A percentile compares a stretch with the other conserved stretches of the same genome.
Evolutionary conservation across 2,329 filamentous ascomycete genomes (phyloP).

Genomic region (Chaetoscypha palmicola): DNA sequence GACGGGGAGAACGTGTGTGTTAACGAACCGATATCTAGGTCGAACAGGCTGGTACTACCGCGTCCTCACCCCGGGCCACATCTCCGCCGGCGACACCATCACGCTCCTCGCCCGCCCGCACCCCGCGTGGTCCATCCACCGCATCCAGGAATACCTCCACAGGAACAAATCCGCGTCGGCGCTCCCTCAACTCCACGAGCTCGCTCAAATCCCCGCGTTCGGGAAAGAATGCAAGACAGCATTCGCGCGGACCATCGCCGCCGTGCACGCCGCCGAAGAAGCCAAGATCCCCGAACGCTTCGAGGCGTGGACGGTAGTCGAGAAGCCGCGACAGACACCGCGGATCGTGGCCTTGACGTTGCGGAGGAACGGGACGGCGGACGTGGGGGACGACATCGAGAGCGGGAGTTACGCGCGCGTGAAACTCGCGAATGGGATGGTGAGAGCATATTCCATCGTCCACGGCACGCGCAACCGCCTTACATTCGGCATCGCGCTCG

Average conservation of each 20-base stretch:
- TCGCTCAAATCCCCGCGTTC: constrained; percentile 31
- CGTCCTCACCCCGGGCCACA: constrained; percentile 47
- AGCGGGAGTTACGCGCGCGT: constrained; percentile 50
- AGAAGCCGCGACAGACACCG: constrained; percentile 44
- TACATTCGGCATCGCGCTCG: constrained; percentile 52
- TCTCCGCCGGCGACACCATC: constrained; percentile 51
- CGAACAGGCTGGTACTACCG: constrained; percentile 64
- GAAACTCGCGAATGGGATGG: constrained; percentile 47
- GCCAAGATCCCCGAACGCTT: constrained; percentile 29
- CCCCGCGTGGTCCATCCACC: constrained; percentile 56
- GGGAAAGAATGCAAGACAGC: constrained; percentile 42
- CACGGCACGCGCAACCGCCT: constrained; percentile 43
- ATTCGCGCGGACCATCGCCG: constrained; percentile 47
- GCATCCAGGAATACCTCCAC: constrained; percentile 55
- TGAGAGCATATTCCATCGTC: constrained; percentile 55
- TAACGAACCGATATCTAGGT: no score
- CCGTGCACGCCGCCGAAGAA: constrained; percentile 29
- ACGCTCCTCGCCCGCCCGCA: constrained; percentile 46
- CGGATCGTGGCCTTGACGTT: constrained; percentile 45
- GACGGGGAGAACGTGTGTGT: no score
- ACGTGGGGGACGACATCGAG: constrained; percentile 18
- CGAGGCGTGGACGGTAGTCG: constrained; percentile 35
- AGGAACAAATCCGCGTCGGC: no score
- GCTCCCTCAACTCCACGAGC: constrained; percentile 43
- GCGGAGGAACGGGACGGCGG: constrained; percentile 36